Base-by-base conservation (phyloP, 345 rosid species). In the Gynandropsis gynandra region DNA sequence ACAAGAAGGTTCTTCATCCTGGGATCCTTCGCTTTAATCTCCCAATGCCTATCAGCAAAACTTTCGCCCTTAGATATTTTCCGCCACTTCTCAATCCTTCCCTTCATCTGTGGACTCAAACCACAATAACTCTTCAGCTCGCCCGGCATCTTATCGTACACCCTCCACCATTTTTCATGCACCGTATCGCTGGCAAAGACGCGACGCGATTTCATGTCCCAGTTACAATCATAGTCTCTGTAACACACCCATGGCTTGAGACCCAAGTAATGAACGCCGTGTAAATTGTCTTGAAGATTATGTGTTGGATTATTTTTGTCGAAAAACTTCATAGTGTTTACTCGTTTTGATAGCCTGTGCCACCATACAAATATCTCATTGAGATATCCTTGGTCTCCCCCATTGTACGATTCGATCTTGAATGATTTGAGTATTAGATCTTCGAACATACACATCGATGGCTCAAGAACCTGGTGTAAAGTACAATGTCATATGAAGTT, bases 231-330 rank as follows among this genome's bases (percentile, higher is more conserved):
- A 18, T 87, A 92, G 43, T 92, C 98, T 52, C 68, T 69, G 27
- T 84, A 92, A 59, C 98, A 92, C 67, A 67, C 62, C 98, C 98
- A 92, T 27, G 98, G 98, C 76, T 92, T 92, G 48, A 68, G 20
- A 12, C 98, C 98, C 46, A 92, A 43, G 45, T 75, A 87, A 52
- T 87, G 98, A 2, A 92, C 48, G 1, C 81, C 70, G 15, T 66
- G 75, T 24, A 69, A 9, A 41, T 47, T 33, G 0, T 70, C 59
- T 0, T 46, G 56, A 11, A 11, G 17, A 7, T 5, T 13, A 0
- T 8, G 62, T 43, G 18, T 3, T 27, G 36, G 32, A n/a, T 0
- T 20, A 9, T 5, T 59, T 17, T 16, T 44, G 16, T 4, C 63
- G n/a, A 76, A 83, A 11, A 20, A 24, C 74, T 87, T 90, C 50